Conservation (phyloP, 139 green algal genomes). For the Chlorella vulgaris region DNA sequence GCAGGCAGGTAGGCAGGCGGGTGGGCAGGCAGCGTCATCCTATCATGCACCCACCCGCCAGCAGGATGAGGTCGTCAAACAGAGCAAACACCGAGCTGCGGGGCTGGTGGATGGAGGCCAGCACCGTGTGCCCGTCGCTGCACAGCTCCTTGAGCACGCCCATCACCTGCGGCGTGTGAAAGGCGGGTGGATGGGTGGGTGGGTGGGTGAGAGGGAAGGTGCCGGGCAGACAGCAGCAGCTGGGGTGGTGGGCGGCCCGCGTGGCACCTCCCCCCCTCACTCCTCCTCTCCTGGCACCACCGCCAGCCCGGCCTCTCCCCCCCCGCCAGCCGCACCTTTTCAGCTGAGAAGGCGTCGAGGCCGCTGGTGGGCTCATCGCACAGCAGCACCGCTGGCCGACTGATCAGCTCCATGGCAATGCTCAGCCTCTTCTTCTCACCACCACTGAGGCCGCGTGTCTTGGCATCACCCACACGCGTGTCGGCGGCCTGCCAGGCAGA, state of each 20-base stretch:
- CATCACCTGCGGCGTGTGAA: slow-evolving; percentile 59
- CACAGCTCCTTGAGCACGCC: slow-evolving; percentile 75
- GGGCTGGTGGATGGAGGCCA: slow-evolving; percentile 85
- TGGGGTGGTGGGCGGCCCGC: too few relatives aligned
- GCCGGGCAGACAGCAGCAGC: neutral
- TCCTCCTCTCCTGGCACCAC: neutral
- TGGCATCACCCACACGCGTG: slow-evolving; percentile 72
- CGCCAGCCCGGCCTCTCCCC: neutral
- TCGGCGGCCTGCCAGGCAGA: slow-evolving; percentile 48
- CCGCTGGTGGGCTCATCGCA: slow-evolving; percentile 91
- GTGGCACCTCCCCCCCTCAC: too few relatives aligned
- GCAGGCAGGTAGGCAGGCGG: too few relatives aligned
- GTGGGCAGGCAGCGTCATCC: neutral
- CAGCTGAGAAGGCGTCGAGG: slow-evolving; percentile 84
- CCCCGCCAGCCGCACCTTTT: slow-evolving; percentile 68
- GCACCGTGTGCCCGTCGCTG: slow-evolving; percentile 72
- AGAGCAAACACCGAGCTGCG: slow-evolving; percentile 85
- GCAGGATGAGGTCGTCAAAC: slow-evolving; percentile 93
- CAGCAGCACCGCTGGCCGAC: slow-evolving; percentile 71
- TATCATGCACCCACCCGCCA: slow-evolving; percentile 42
- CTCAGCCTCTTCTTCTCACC: slow-evolving; percentile 89
- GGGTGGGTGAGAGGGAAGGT: neutral
- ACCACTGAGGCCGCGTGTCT: slow-evolving; percentile 65
- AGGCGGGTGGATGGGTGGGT: slow-evolving; percentile 19
- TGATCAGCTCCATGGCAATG: slow-evolving; percentile 89